phyloP scores from a whole-genome alignment of 2,329 filamentous ascomycete genomes.

The Epichloe amarillans region DNA sequence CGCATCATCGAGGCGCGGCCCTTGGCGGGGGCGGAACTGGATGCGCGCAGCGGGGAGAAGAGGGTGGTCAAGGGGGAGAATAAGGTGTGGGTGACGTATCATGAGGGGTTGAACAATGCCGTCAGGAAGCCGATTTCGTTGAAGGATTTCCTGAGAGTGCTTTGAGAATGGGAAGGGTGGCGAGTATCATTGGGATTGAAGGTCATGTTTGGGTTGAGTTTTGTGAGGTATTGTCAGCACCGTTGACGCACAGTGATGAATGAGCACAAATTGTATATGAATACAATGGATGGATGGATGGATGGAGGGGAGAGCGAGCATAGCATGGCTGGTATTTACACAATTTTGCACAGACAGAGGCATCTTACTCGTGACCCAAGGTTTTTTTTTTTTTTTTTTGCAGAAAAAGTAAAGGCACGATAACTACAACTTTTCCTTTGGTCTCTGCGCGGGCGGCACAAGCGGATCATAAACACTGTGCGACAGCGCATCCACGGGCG shows the following conservation, averaged over 20 bases:
- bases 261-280: no score
- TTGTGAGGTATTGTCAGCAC: no score
- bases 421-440: conserved; percentile 33
- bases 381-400: no score
- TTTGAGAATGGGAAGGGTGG: conserved; percentile 25
- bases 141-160: conserved; percentile 58
- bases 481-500: conserved; percentile 35
- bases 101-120: conserved; percentile 86
- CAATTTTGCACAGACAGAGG: no score
- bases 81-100: conserved; percentile 74
- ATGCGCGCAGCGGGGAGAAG: conserved; percentile 23
- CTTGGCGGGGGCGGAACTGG: conserved; percentile 26
- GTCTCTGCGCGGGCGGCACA: conserved; percentile 36
- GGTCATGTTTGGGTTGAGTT: no score
- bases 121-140: conserved; percentile 78
- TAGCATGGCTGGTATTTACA: no score
- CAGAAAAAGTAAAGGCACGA: no score
- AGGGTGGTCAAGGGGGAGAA: conserved; percentile 32
- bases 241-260: no score
- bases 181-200: neutral
- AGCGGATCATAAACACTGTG: conserved; percentile 40
- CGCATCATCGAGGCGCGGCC: conserved; percentile 42
- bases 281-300: no score
- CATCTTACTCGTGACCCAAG: no score
- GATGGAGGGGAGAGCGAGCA: no score